Evolutionary conservation across 2,329 filamentous ascomycete species (phyloP).

Genomic region (Coniochaeta sp.): DNA sequence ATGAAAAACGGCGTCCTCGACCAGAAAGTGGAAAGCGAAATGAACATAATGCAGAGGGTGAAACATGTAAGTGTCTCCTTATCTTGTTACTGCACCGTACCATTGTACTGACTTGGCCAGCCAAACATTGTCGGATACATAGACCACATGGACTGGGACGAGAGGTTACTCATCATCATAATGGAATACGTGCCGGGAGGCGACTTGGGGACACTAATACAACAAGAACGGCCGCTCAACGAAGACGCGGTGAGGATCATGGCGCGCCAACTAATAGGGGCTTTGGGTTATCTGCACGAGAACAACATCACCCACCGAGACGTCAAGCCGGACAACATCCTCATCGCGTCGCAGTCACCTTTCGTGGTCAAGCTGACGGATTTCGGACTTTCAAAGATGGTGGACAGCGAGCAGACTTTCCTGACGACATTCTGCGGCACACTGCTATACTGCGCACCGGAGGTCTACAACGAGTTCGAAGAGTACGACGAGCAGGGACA

Average conservation of each 20-base stretch:
- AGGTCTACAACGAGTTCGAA: conserved; percentile 75
- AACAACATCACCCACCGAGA: conserved; percentile 95
- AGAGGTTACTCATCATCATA: conserved; percentile 86
- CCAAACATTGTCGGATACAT: conserved; percentile 88
- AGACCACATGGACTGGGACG: conserved; percentile 76
- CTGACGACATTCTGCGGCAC: conserved; percentile 96
- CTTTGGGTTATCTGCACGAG: conserved; percentile 77
- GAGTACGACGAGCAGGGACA: conserved; percentile 66
- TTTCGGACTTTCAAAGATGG: conserved; percentile 92
- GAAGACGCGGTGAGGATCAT: conserved; percentile 67
- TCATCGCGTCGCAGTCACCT: conserved; percentile 67
- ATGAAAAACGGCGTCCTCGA: conserved; percentile 89
- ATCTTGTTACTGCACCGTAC: neutral
- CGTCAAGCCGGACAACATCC: conserved; percentile 96
- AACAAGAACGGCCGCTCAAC: conserved; percentile 50
- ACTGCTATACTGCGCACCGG: conserved; percentile 88
- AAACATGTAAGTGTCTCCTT: conserved; percentile 58
- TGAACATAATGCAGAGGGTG: conserved; percentile 87
- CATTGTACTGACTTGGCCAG: conserved; percentile 28
- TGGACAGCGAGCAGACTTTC: conserved; percentile 85
- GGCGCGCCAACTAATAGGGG: conserved; percentile 69
- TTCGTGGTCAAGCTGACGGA: conserved; percentile 88
- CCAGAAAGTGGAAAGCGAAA: conserved; percentile 91
- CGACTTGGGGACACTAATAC: conserved; percentile 71
- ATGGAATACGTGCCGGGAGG: conserved; percentile 88